Evolutionary conservation across 805 yeast species (phyloP).

Genomic region (Saturnispora dispora): DNA sequence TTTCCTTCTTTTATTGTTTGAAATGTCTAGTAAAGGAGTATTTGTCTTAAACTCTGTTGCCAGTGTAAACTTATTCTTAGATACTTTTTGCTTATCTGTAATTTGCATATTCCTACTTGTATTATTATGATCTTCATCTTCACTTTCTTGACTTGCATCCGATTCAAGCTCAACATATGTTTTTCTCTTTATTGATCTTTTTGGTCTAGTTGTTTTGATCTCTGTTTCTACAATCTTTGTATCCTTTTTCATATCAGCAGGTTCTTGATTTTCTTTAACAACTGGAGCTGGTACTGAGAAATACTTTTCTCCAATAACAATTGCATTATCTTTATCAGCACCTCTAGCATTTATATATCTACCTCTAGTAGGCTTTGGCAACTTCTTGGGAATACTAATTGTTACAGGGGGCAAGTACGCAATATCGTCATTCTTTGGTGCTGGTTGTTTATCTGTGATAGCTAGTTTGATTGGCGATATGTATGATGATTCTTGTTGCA

Average conservation of each 20-base stretch:
- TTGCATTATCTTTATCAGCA: neutral
- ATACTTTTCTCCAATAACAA: conserved; percentile 1
- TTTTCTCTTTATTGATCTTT: neutral
- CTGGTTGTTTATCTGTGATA: neutral
- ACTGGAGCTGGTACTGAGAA: neutral
- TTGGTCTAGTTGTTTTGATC: neutral
- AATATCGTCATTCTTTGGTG: neutral
- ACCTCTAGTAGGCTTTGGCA: neutral
- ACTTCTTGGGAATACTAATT: neutral
- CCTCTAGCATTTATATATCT: neutral
- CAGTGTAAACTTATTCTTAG: neutral
- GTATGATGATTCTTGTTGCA: conserved; percentile 7
- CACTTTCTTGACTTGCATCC: neutral
- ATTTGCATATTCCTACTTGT: neutral
- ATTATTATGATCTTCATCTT: neutral
- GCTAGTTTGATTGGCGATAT: conserved; percentile 4
- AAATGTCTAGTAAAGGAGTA: neutral
- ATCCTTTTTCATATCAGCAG: neutral
- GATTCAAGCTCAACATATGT: neutral
- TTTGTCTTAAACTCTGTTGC: neutral
- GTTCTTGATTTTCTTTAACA: neutral
- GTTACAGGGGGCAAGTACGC: neutral
- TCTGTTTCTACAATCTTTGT: neutral
- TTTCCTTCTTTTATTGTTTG: neutral
- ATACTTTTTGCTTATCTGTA: neutral